phyloP scores from a whole-genome alignment of 1,284 basidiomycete genomes.

The Golubevia sp. region DNA sequence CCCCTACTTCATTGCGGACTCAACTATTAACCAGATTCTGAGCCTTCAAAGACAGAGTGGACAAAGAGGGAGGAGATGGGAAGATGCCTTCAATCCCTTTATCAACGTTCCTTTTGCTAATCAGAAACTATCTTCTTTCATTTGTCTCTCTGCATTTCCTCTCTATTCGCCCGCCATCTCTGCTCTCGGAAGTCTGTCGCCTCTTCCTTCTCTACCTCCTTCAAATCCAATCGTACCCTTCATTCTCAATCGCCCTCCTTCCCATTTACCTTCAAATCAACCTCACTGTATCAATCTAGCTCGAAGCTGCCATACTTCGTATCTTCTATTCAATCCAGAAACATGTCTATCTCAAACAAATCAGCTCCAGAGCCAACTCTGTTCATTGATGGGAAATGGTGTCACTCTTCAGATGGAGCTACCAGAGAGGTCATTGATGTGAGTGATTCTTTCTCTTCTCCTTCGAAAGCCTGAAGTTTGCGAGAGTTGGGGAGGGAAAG shows the following conservation, averaged over 20 bases:
- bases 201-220: not conserved
- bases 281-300: no score
- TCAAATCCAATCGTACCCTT: not conserved
- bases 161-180: no score
- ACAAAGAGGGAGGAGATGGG: no score
- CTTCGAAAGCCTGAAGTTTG: not conserved
- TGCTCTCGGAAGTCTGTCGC: no score
- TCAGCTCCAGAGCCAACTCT: constrained; percentile 37
- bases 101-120: no score
- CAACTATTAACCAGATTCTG: constrained; percentile 10
- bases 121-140: no score
- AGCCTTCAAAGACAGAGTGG: not conserved
- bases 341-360: not conserved
- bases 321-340: constrained; percentile 1
- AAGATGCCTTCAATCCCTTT: no score
- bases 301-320: no score
- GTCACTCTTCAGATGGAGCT: constrained; percentile 30
- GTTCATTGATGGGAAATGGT: constrained; percentile 56
- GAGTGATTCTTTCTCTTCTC: no score
- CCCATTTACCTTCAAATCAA: not conserved
- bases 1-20: not conserved
- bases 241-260: not conserved
- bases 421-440: constrained; percentile 47
- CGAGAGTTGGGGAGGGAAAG: no score
- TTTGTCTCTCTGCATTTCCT: no score